These are phyloP conservation scores for Coemansia umbellata DNA, from an alignment of 192 early-diverging fungal species.

Conservation along the genomic window DNA sequence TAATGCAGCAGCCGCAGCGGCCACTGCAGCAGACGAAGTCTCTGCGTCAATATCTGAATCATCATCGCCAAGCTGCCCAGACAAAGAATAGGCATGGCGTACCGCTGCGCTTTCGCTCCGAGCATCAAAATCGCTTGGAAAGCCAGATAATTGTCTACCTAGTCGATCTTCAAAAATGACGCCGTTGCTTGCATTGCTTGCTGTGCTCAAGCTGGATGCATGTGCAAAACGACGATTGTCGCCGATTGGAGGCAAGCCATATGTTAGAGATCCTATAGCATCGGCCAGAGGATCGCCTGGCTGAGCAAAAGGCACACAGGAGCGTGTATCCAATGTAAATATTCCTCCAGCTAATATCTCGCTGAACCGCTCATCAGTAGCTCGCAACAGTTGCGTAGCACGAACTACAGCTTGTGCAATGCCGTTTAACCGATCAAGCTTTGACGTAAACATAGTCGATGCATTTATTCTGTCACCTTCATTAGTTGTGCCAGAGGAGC, in stretches of 20 bases:
- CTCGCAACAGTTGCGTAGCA: conserved; percentile 38
- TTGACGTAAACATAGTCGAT: conserved; percentile 14
- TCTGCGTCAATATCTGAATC: conserved; percentile 20
- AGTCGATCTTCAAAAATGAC: neutral
- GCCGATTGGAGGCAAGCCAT: conserved; percentile 6
- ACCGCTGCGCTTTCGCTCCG: neutral
- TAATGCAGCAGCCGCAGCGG: conserved; percentile 21
- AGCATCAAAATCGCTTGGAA: neutral
- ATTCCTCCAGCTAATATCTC: conserved; percentile 42
- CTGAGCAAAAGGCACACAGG: conserved; percentile 34
- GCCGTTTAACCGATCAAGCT: conserved; percentile 15
- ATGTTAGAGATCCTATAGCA: conserved; percentile 15
- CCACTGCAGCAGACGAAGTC: conserved; percentile 16
- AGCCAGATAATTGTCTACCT: neutral
- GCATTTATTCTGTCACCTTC: neutral
- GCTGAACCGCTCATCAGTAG: conserved; percentile 36
- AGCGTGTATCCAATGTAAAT: conserved; percentile 29
- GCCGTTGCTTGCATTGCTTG: conserved; percentile 30
- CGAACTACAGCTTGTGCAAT: conserved; percentile 23
- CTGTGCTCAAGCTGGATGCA: conserved; percentile 29
- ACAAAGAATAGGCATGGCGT: conserved; percentile 7
- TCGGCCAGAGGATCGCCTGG: conserved; percentile 36
- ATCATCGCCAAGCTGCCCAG: conserved; percentile 4
- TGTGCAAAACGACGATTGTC: conserved; percentile 28
- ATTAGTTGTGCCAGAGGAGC: neutral